A percentile compares a stretch with the other conserved stretches of the same genome.
Evolutionary conservation across 306 rosid species (phyloP).

Genomic region (Cyclanthera cordifolia): DNA sequence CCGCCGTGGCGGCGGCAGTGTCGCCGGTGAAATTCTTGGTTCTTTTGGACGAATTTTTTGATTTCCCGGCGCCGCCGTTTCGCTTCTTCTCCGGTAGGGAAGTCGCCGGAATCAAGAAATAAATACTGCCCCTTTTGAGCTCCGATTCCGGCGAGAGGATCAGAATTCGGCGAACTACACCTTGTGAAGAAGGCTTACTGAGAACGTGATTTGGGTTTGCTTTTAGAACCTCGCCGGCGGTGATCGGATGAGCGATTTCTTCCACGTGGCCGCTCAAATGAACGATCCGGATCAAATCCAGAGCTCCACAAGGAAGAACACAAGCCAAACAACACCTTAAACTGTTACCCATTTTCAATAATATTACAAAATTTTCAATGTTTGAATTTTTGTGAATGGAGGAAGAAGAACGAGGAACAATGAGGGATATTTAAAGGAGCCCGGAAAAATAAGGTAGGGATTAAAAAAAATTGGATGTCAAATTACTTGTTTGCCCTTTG

Average conservation of each 20-base stretch:
- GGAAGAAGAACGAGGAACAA: neutral
- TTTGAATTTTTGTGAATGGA: slow-evolving; percentile 9
- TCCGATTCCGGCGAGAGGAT: slow-evolving; percentile 81
- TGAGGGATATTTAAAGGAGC: neutral
- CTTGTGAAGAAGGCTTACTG: slow-evolving; percentile 75
- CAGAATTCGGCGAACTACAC: slow-evolving; percentile 71
- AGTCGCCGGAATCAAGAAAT: slow-evolving; percentile 76
- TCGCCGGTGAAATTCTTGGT: neutral
- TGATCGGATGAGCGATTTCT: slow-evolving; percentile 62
- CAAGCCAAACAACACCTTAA: slow-evolving; percentile 98
- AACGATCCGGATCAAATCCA: slow-evolving; percentile 82
- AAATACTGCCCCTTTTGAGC: slow-evolving; percentile 82
- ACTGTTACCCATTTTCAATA: slow-evolving; percentile 65
- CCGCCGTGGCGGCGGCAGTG: slow-evolving; percentile 7
- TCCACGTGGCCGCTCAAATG: slow-evolving; percentile 81
- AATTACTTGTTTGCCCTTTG: neutral
- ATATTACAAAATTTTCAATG: neutral
- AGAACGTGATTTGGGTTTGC: slow-evolving; percentile 86
- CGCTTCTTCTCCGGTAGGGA: slow-evolving; percentile 49
- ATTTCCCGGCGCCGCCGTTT: too few species aligned
- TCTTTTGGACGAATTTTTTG: slow-evolving; percentile 20
- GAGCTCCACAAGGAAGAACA: slow-evolving; percentile 88
- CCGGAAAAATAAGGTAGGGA: neutral
- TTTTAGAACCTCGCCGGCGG: slow-evolving; percentile 68
- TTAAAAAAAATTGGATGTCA: neutral